phyloP scores from a whole-genome alignment of 352 stramenopile genomes.

The Phytopythium helicoides region DNA sequence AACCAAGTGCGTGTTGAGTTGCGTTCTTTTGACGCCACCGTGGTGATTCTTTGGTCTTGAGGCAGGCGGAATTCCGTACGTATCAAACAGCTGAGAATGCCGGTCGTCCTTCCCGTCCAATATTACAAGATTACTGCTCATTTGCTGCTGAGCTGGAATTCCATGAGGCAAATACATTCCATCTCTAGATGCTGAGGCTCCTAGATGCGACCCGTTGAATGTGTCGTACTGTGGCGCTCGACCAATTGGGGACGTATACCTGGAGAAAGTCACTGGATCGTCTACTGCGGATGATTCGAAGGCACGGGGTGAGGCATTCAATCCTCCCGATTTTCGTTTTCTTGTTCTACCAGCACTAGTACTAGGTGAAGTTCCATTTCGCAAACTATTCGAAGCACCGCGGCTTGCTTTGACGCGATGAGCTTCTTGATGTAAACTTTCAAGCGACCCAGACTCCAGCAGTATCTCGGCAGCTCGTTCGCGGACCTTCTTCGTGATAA shows the following conservation, averaged over 20 bases:
- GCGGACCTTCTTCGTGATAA: conserved; percentile 31
- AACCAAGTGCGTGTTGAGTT: conserved; percentile 51
- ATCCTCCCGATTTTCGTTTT: conserved; percentile 26
- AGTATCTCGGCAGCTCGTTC: conserved; percentile 41
- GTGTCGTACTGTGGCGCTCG: conserved; percentile 39
- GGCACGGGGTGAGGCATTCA: conserved; percentile 3
- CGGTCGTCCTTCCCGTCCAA: conserved; percentile 47
- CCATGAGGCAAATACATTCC: not conserved
- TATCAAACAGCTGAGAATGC: conserved; percentile 60
- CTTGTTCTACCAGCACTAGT: conserved; percentile 6
- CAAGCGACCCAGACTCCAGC: conserved; percentile 33
- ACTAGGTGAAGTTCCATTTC: conserved; percentile 6
- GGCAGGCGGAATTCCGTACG: conserved; percentile 46
- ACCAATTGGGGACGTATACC: conserved; percentile 42
- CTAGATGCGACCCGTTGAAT: conserved; percentile 27
- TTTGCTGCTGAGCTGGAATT: conserved; percentile 10
- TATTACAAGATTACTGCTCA: conserved; percentile 43
- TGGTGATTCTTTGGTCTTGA: conserved; percentile 4
- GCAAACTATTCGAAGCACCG: not conserved
- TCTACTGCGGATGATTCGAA: conserved; percentile 4
- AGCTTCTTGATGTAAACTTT: conserved; percentile 26
- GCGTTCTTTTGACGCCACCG: conserved; percentile 52
- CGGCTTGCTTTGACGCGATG: conserved; percentile 8
- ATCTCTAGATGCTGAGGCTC: not conserved
- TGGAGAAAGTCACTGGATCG: conserved; percentile 37